A percentile compares a stretch with the other conserved stretches of the same genome.
These are phyloP conservation scores for Fusarium brachygibbosum DNA, from an alignment of 2,329 filamentous ascomycete genomes.

Conservation along the genomic window DNA sequence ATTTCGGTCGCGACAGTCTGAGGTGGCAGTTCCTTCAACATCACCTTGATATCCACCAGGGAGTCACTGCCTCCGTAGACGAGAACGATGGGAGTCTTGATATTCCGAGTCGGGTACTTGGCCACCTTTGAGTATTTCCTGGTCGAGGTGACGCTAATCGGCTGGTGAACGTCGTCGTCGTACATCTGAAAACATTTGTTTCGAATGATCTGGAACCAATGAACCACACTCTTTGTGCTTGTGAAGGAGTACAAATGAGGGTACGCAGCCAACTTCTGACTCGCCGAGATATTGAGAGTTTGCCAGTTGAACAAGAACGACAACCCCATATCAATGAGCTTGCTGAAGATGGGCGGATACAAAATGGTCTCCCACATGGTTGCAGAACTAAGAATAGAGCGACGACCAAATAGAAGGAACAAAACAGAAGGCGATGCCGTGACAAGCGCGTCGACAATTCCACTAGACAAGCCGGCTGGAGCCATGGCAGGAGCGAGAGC, in stretches of 20 bases:
- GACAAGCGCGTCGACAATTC: slow-evolving; percentile 90
- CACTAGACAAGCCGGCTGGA: slow-evolving; percentile 88
- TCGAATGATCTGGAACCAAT: slow-evolving; percentile 99
- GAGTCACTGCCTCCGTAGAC: slow-evolving; percentile 96
- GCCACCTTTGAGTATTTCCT: slow-evolving; percentile 96
- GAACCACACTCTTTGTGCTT: slow-evolving; percentile 95
- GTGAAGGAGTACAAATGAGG: slow-evolving; percentile 97
- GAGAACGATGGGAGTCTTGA: slow-evolving; percentile 93
- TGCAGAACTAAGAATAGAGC: slow-evolving; percentile 90
- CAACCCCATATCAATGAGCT: slow-evolving; percentile 85
- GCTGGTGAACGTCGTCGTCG: slow-evolving; percentile 90
- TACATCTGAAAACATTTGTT: slow-evolving; percentile 98
- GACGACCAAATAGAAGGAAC: slow-evolving; percentile 91
- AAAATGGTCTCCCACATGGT: slow-evolving; percentile 98
- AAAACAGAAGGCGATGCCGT: slow-evolving; percentile 94
- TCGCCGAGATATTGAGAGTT: slow-evolving; percentile 82
- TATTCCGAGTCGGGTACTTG: slow-evolving; percentile 96
- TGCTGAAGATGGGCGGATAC: slow-evolving; percentile 93
- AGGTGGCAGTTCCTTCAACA: slow-evolving; percentile 87
- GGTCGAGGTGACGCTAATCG: slow-evolving; percentile 76
- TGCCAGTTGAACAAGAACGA: slow-evolving; percentile 91
- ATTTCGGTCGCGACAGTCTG: slow-evolving; percentile 90
- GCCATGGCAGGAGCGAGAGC: slow-evolving; percentile 97
- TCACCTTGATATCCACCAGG: slow-evolving; percentile 91
- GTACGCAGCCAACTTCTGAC: slow-evolving; percentile 95